Evolutionary conservation across 345 rosid species (phyloP).

Genomic region (Hibiscus trionum): DNA sequence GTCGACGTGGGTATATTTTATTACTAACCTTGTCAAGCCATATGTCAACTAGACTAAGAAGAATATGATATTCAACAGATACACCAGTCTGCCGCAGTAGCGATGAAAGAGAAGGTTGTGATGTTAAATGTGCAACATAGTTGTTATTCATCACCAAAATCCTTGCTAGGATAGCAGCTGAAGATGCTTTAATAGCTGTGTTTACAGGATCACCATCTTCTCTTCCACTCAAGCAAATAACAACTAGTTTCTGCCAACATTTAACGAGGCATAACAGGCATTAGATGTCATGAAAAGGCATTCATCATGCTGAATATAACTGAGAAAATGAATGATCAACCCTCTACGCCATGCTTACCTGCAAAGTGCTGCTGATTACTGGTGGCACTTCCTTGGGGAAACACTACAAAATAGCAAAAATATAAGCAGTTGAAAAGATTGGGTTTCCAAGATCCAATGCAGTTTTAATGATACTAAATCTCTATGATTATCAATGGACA

Average conservation of each 20-base stretch:
- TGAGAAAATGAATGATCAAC: constrained; percentile 9
- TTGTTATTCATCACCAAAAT: constrained; percentile 89
- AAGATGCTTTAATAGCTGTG: constrained; percentile 69
- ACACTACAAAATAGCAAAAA: constrained; percentile 45
- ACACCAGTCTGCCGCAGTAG: constrained; percentile 72
- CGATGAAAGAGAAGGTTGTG: constrained; percentile 65
- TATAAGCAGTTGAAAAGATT: constrained; percentile 5
- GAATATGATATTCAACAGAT: constrained; percentile 53
- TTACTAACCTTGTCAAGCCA: constrained; percentile 92
- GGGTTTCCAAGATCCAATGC: background rate
- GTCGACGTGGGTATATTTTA: background rate
- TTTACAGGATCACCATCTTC: constrained; percentile 77
- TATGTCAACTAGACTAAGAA: constrained; percentile 74
- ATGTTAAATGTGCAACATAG: constrained; percentile 78
- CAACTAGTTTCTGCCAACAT: constrained; percentile 60
- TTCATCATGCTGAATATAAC: constrained; percentile 2
- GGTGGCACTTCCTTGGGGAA: constrained; percentile 84
- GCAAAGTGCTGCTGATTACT: constrained; percentile 67
- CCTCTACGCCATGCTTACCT: constrained; percentile 36
- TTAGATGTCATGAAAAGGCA: constrained; percentile 3
- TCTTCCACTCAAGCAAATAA: constrained; percentile 79
- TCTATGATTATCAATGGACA: background rate
- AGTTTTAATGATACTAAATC: background rate
- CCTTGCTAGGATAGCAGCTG: constrained; percentile 87
- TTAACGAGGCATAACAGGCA: constrained; percentile 9